Base-by-base conservation (phyloP, 306 rosid species). In the Fragaria vesca region DNA sequence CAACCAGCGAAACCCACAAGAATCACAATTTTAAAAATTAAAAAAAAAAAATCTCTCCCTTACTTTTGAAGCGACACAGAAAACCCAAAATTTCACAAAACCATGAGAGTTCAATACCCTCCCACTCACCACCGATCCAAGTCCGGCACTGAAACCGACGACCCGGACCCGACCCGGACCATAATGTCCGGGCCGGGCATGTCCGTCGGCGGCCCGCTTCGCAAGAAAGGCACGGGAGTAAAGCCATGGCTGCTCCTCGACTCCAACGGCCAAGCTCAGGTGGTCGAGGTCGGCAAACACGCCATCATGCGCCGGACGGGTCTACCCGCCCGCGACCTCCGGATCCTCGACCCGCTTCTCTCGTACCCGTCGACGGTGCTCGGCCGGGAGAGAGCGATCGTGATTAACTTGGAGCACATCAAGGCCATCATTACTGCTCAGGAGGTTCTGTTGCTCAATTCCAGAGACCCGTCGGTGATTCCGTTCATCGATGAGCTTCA, bases 251-350 rank as follows among this genome's bases (percentile, higher is more conserved):
- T 95, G 6, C 75, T 93, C 0, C 69, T 95, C 1, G 96, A 95
- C 79, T 81, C 87, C 0, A 84, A 66, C 6, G 97, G 99, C 0
- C 85, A 83, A 17, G 83, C 90, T 2, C 90, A 95, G 76, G 90
- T 93, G 26, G 87, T 93, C 8, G 97, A 95, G 77, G 99, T 82
- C 1, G 99, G 99, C 1, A 95, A 95, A 74, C 99, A 95, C 66
- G 83, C 91, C 8, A 91, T 95, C 85, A 95, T 95, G 99, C 85
- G 96, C 15, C 93, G 97, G 1, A 93, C 99, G 4, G 97, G 99
- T 0, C 86, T 95, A 15, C 99, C 99, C 0, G 97, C 96, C 0
- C 94, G 97, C 2, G 97, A 95, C 77, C 97, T 95, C 3, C 91
- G 99, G 28, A 95, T 95, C 43, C 83, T 95, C 0, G 98, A 95